Percentiles rank a stretch among this genome's conserved stretches.
Evolutionary conservation across 2,329 filamentous ascomycete genomes (phyloP).

Genomic region (Didymella glomerata): DNA sequence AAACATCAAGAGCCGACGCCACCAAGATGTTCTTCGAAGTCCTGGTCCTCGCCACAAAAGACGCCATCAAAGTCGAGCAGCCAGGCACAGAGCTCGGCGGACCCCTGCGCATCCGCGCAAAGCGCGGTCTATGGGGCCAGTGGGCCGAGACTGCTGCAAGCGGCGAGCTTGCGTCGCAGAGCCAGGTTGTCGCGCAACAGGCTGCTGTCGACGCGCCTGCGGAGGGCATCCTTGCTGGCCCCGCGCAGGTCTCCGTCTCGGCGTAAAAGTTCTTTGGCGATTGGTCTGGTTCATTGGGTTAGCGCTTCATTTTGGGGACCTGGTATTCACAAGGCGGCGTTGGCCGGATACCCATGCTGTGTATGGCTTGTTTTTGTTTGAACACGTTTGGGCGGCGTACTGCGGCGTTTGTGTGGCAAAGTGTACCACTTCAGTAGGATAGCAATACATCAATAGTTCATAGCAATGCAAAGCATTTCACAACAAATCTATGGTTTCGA

Average conservation of each 20-base stretch:
- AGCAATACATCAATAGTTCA: slow-evolving; percentile 17
- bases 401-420: slow-evolving; percentile 27
- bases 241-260: slow-evolving; percentile 33
- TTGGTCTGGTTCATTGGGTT: slow-evolving; percentile 16
- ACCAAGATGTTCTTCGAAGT: slow-evolving; percentile 99
- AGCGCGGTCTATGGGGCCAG: slow-evolving; percentile 94
- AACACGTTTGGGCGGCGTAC: slow-evolving; percentile 24
- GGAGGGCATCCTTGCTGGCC: slow-evolving; percentile 33
- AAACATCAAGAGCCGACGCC: slow-evolving; percentile 85
- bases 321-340: slow-evolving; percentile 39
- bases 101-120: slow-evolving; percentile 83
- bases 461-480: slow-evolving; percentile 11
- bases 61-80: slow-evolving; percentile 97
- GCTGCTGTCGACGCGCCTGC: slow-evolving; percentile 31
- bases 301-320: slow-evolving; percentile 23
- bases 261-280: slow-evolving; percentile 27
- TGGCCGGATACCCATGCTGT: slow-evolving; percentile 46
- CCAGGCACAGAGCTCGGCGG: slow-evolving; percentile 73
- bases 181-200: slow-evolving; percentile 29
- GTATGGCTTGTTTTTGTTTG: slow-evolving; percentile 29
- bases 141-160: slow-evolving; percentile 78
- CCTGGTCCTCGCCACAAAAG: slow-evolving; percentile 94
- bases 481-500: too few relatives aligned
- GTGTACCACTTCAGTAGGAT: slow-evolving; percentile 24
- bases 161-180: slow-evolving; percentile 37